Base-by-base conservation (phyloP, 495 filamentous ascomycete genomes). In the Xylaria nigripes region DNA sequence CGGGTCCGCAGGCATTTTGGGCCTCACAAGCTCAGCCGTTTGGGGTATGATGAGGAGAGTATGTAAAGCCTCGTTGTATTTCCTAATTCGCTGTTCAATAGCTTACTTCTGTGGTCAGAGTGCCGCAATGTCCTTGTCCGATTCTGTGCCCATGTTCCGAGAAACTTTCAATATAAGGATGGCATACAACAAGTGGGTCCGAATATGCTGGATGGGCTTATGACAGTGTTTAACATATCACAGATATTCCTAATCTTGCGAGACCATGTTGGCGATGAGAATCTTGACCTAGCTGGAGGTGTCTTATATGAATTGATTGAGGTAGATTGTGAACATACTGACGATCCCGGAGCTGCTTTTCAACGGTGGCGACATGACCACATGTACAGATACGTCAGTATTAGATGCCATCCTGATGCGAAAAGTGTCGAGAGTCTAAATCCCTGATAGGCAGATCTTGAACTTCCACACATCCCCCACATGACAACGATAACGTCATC, bases 181-280 rank as follows among this genome's bases (percentile, higher is more conserved):
- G 65, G 65, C 13, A 61, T 66, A 42, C 62, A 63, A 47, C 60
- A 64, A 58, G 64, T 60, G 19, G n/a, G 61, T 51, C 21, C 50
- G 8, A 12, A 46, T 43, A 42, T 18, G 24, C 12, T 2, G 32
- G 6, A 16, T 12, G 15, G 15, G 0, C 15, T 2, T 5, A 0
- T 15, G 15, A 1, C 15, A 18, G 1, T 19, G 36, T 42, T 55
- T 67, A 25, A 64, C 38, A 21, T 18, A n/a, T 18, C 38, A 2
- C 42, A 67, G 63, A 60, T 68, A 41, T 68, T 68, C 42, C 48
- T 68, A 0, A 54, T 68, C 51, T 50, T 68, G 16, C 60, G 65
- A 25, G 63, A 68, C 49, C 63, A 68, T 52, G 59, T 68, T 55
- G 65, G 63, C n/a, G 63, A 66, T 23, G 65, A 68, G 50, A 66